Evolutionary conservation across 306 rosid species (phyloP), one percentile per base, ranked within the genome.

Genomic region (Senna tora): DNA sequence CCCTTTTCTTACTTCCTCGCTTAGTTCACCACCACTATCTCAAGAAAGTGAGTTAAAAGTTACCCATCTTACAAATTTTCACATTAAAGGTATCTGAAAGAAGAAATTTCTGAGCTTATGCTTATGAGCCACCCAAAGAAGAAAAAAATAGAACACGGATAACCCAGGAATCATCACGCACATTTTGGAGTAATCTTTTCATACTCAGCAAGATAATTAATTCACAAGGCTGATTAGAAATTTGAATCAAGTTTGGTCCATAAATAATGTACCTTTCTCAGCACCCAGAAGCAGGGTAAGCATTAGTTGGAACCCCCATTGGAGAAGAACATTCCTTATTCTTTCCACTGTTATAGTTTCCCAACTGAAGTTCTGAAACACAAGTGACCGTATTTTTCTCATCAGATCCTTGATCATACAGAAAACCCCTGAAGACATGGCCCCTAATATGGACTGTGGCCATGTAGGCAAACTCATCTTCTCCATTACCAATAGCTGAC

Each of bases 401-500:
- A 82, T 76, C 84, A 77, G 63, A 69, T 17, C 97, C 94, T 21
- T 90, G 94, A 85, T 92, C 94, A 84, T 92, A 92, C 6, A 92
- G 88, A 83, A 84, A 89, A 61, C 98, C 98, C 73, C 75, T 84
- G 75, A 89, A 89, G 2, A 89, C 86, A 79, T 87, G 97, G 28
- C 97, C 97, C 39, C 92, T 82, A 5, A 92, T 92, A 46, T 70
- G 84, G 15, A 92, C 98, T 1, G 94, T 86, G 11, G 92, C 92
- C 80, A 87, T 68, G 67, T 89, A 92, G 0, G 87, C 88, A 50
- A 92, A 6, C 76, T 92, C 98, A 32, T 86, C 89, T 56, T 83
- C 89, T 5, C 92, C 94, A 45, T 84, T 80, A 6, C 94, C 77
- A 36, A 86, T 80, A 33, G 93, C 90, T 22, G 92, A 84, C 65